Evolutionary conservation across 352 stramenopile genomes (phyloP), one percentile per base, ranked within the genome.

Genomic region (Phytophthora pseudosyringae): DNA sequence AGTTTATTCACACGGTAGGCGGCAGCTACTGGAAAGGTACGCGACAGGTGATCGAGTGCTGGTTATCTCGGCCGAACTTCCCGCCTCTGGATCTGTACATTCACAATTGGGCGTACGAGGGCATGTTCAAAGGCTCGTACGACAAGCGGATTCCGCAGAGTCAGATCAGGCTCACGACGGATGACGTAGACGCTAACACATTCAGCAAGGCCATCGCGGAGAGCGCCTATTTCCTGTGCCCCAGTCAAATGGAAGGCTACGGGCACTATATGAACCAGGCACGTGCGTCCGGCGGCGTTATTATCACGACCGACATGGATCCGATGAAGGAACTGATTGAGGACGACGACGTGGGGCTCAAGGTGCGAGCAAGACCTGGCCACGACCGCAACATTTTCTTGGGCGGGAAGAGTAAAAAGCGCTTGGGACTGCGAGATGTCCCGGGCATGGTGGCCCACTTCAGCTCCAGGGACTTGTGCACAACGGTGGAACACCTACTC

Each of bases 221-320:
- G 32, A 67, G 70, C 11, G 38, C 73, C 16, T 83, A 79, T 32
- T 84, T 91, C 38, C 53, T 91, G 26, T 91, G 82, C 52, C 69
- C 82, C n/a, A 91, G 82, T 68, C 52, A 64, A 25, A 75, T 76
- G 67, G 82, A 91, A 63, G 82, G 80, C 2, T 90, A 83, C 44
- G 81, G 80, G 10, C 81, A 90, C 69, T 90, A 90, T 59, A 78
- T 90, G 62, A 90, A 90, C 59, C 81, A 90, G 29, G 78, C 78
- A 29, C 74, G 78, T 8, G 81, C 81, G 15, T 65, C 76, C 0
- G 76, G 81, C 6, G 81, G 68, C 8, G 59, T 88, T 10, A 76
- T 90, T 33, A 43, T 90, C 45, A 81, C 78, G 2, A 80, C 81
- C 1, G 65, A 90, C 46, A 36, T 79, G 36, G 64, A 75, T 32